Evolutionary conservation across 2,329 filamentous ascomycete genomes (phyloP), one percentile per base, ranked within the genome.

Genomic region (Hypoxylon sp.): DNA sequence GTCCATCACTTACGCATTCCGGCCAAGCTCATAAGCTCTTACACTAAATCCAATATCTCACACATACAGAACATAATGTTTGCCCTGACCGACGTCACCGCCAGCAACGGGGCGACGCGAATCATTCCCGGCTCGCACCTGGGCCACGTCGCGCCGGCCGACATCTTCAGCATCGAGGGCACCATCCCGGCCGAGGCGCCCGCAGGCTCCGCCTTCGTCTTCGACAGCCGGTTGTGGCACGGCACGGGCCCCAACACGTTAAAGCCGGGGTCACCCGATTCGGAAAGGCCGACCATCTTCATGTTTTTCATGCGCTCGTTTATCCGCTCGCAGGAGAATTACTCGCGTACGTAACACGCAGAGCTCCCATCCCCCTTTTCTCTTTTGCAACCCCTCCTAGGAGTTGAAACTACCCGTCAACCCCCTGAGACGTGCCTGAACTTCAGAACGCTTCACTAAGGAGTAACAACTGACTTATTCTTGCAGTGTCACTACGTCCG

Each of bases 231-330:
- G 20, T 40, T 77, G 6, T 78, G 76, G 76, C 76, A 78, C 66
- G 69, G 74, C 5, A 77, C 76, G 27, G 76, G 76, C 2, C 68
- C 73, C 2, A 77, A 78, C 60, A 65, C 57, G 10, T 7, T 57
- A 17, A 1, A 40, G 6, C 55, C 55, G 2, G 71, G 69, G 7
- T 68, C 64, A 10, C 33, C 49, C 2, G 71, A 70, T 31, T 57
- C 55, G 8, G 75, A 75, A 48, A 57, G 74, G 3, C 74, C 75
- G 1, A 74, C 73, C 20, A 74, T 78, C 51, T 66, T 78, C 17
- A 71, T 75, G 61, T 77, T 77, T 61, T 79, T 78, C 69, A 76
- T 77, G 72, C 71, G 77, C 1, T 73, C 72, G 5, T 78, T 73
- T 37, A 72, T 79, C n/a, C 69, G 77, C 2, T 73, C 74, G 59